phyloP scores from a whole-genome alignment of 2,329 filamentous ascomycete species.

The Epichloe baconii region DNA sequence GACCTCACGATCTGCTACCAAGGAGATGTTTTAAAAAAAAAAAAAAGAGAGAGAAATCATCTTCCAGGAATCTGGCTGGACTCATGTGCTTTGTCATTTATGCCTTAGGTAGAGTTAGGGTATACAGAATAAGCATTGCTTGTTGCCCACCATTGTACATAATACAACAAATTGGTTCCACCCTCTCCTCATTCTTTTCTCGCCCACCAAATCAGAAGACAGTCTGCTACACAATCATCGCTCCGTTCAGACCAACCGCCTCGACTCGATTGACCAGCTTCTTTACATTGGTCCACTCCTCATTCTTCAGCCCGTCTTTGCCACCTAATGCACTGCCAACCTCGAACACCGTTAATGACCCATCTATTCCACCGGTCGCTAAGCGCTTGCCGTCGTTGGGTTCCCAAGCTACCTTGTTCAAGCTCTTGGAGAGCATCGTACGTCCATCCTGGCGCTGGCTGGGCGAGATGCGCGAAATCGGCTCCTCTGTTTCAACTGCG shows the following conservation, averaged over 20 bases:
- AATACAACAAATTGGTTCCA: too few relatives aligned
- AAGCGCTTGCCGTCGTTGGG: constrained; percentile 73
- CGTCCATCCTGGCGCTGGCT: constrained; percentile 50
- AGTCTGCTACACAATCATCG: constrained; percentile 15
- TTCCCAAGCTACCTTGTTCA: constrained; percentile 96
- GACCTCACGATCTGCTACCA: too few relatives aligned
- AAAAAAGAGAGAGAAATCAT: background rate
- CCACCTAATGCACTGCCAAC: constrained; percentile 72
- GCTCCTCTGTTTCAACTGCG: constrained; percentile 83
- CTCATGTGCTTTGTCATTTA: background rate
- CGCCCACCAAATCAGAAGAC: too few relatives aligned
- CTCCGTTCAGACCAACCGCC: constrained; percentile 38
- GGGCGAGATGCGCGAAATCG: constrained; percentile 67
- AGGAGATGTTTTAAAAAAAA: background rate
- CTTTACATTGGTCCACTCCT: constrained; percentile 92
- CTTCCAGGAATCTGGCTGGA: too few relatives aligned
- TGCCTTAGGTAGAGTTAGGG: constrained; percentile 1
- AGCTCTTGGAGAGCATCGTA: constrained; percentile 64
- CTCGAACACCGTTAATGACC: constrained; percentile 83
- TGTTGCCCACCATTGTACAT: background rate
- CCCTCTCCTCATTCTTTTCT: too few relatives aligned
- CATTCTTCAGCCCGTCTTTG: constrained; percentile 67
- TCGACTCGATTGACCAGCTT: constrained; percentile 71
- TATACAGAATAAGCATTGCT: constrained; percentile 1
- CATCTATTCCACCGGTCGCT: constrained; percentile 85